phyloP scores from a whole-genome alignment of 202 grass and related monocot genomes.

The Bolboschoenoplectus hybrid region DNA sequence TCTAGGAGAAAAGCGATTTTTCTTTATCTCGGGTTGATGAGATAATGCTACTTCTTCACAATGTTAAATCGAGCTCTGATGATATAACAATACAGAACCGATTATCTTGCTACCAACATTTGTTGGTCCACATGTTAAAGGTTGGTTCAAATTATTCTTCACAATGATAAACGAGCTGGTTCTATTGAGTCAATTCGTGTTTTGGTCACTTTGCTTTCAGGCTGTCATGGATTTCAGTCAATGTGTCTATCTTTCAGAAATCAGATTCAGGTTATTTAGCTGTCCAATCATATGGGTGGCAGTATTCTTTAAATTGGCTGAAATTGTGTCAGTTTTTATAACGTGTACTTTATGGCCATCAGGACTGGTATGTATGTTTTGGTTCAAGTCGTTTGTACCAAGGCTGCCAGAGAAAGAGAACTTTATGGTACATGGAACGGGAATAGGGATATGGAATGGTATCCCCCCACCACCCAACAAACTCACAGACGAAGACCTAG shows the following conservation, averaged over 20 bases:
- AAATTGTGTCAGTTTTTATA: neutral
- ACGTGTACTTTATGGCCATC: neutral
- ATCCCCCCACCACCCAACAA: too few species aligned
- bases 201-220: neutral
- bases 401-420: neutral
- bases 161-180: neutral
- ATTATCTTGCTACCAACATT: slow-evolving; percentile 82
- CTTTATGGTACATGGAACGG: too few species aligned
- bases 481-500: neutral
- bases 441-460: too few species aligned
- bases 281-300: slow-evolving; percentile 4
- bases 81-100: slow-evolving; percentile 55
- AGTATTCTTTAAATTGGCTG: neutral
- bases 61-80: slow-evolving; percentile 56
- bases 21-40: slow-evolving; percentile 70
- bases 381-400: neutral
- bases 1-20: slow-evolving; percentile 73
- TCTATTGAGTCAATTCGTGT: slow-evolving; percentile 4
- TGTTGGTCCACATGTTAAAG: slow-evolving; percentile 92
- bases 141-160: slow-evolving; percentile 45
- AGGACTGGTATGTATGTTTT: neutral
- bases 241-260: slow-evolving; percentile 7
- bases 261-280: neutral
- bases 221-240: neutral
- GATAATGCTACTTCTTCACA: slow-evolving; percentile 84